Percentiles rank a stretch among this genome's conserved stretches.
These are phyloP conservation scores for Rhododendron ferrugineum DNA, from an alignment of 148 eudicot species.

Conservation along the genomic window DNA sequence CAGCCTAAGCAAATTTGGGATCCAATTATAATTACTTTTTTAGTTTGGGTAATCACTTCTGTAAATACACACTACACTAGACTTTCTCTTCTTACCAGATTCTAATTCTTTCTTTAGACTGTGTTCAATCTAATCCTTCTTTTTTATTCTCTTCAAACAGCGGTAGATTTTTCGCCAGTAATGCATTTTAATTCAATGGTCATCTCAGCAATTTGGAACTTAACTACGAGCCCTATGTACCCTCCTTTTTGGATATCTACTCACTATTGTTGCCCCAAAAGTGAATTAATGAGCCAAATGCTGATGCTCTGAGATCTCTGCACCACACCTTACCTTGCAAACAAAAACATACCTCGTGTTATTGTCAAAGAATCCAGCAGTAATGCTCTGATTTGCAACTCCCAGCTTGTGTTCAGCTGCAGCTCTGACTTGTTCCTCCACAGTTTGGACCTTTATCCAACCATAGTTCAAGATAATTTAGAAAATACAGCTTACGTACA, in stretches of 20 bases:
- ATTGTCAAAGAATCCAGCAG: slow-evolving; percentile 99
- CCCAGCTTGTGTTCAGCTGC: slow-evolving; percentile 99
- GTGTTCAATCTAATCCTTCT: not conserved
- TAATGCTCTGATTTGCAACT: slow-evolving; percentile 98
- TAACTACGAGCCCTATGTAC: not conserved
- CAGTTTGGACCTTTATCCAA: slow-evolving; percentile 63
- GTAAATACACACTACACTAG: not conserved
- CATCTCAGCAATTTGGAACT: not conserved
- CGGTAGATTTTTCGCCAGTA: not conserved
- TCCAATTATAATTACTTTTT: not conserved
- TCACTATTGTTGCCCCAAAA: not conserved
- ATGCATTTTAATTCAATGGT: not conserved
- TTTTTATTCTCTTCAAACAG: not conserved
- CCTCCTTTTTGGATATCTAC: not conserved
- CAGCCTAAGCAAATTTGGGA: not conserved
- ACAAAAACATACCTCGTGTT: slow-evolving; percentile 66
- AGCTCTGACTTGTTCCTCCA: slow-evolving; percentile 98
- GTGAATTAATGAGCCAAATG: not conserved
- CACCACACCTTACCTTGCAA: not conserved
- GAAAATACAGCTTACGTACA: not conserved
- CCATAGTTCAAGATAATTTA: not conserved
- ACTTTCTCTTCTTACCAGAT: not conserved
- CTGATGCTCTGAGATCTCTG: not conserved
- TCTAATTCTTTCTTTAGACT: not conserved
- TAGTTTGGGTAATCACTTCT: not conserved